Evolutionary conservation across 192 early-diverging fungal genomes (phyloP).

Genomic region (Entophlyctis helioformis): DNA sequence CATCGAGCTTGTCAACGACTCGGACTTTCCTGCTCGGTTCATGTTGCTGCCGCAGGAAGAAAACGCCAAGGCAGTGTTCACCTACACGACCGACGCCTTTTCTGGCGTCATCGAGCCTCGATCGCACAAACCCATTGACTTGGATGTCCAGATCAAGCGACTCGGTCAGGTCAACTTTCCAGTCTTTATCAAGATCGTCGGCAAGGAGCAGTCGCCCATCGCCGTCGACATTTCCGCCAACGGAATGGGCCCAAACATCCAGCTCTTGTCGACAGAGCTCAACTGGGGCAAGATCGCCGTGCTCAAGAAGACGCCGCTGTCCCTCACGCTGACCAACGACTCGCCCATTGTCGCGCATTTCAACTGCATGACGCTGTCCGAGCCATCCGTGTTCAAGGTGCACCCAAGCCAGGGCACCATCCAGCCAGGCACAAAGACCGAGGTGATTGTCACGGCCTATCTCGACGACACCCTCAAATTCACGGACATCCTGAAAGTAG

Average conservation of each 20-base stretch:
- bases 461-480: constrained; percentile 47
- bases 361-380: constrained; percentile 26
- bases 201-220: constrained; percentile 24
- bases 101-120: constrained; percentile 34
- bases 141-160: constrained; percentile 32
- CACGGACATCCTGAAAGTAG: constrained; percentile 41
- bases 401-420: constrained; percentile 22
- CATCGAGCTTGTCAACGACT: constrained; percentile 32
- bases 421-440: constrained; percentile 10
- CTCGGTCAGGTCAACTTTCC: constrained; percentile 37
- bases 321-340: constrained; percentile 29
- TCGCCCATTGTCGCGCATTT: constrained; percentile 39
- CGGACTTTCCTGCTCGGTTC: constrained; percentile 30
- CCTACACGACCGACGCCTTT: constrained; percentile 24
- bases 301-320: constrained; percentile 9
- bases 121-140: constrained; percentile 14
- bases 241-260: constrained; percentile 42
- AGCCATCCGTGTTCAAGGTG: constrained; percentile 29
- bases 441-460: constrained; percentile 29
- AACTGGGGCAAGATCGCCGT: constrained; percentile 49
- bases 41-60: constrained; percentile 32
- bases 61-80: constrained; percentile 22
- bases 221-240: constrained; percentile 27
- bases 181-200: constrained; percentile 31
- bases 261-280: constrained; percentile 30